Evolutionary conservation across 1,284 basidiomycete species (phyloP).

Genomic region (Ceratorhiza oryzae-sativae): DNA sequence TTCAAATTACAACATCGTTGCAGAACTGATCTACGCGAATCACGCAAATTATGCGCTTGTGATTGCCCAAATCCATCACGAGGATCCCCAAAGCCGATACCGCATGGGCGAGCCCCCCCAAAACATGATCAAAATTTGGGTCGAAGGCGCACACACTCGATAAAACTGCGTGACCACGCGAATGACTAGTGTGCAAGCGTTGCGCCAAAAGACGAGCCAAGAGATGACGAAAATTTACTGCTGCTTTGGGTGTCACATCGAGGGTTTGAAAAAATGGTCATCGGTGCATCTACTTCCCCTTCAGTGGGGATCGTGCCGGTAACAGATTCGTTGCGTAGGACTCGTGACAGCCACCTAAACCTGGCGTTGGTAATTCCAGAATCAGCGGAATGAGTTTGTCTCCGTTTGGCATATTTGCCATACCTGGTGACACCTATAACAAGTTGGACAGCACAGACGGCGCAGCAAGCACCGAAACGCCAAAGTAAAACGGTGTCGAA

Average conservation of each 20-base stretch:
- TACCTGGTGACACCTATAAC: background rate
- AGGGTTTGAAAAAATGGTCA: background rate
- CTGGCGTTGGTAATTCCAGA: background rate
- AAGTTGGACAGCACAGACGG: background rate
- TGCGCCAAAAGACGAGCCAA: background rate
- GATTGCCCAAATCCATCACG: constrained; percentile 2
- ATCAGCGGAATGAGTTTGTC: constrained; percentile 8
- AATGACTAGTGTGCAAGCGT: constrained; percentile 3
- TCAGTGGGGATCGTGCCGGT: background rate
- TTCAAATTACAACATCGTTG: background rate
- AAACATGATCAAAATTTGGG: background rate
- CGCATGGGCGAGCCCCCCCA: constrained; percentile 6
- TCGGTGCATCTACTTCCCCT: no score
- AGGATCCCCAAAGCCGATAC: background rate
- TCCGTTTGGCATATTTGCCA: background rate
- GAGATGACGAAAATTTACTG: background rate
- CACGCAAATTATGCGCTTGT: background rate
- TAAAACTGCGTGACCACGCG: constrained; percentile 3
- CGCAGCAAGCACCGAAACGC: background rate
- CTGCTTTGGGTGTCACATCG: background rate
- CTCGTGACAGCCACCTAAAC: background rate
- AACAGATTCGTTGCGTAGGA: background rate
- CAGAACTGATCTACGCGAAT: constrained; percentile 1
- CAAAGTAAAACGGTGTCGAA: background rate
- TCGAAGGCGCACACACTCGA: background rate